Evolutionary conservation across 176 grass and related monocot species (phyloP), one percentile per base, ranked within the genome.

Genomic region (Thinopyrum elongatum): DNA sequence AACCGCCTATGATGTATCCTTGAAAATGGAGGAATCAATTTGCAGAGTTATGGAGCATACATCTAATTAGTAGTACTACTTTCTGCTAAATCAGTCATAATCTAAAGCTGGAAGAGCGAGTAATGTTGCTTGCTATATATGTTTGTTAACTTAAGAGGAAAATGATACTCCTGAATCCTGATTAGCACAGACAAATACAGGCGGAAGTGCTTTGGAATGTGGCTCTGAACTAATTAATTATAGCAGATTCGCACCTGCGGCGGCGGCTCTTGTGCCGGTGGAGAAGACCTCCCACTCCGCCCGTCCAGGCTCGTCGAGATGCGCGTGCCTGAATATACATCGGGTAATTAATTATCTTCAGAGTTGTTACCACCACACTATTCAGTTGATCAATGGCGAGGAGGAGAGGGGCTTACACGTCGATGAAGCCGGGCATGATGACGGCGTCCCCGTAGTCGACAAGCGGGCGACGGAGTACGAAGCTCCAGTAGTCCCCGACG

Each of bases 241-340:
- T n/a, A n/a, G n/a, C 6, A 49, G 14, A 30, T 13, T 8, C 68
- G 21, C 30, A 95, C 92, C 93, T 89, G 97, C 92, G 28, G 94
- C 97, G 58, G 97, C 97, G 19, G 97, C 97, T 85, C 90, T 95
- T 60, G 97, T 98, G 19, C 97, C 97, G 25, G 92, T 90, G 29
- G 90, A 94, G 92, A 98, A 98, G 7, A 94, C 97, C 75, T 99
- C 97, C 97, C 97, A 99, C 8, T 99, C 90, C 21, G 27, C 88
- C 22, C 97, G 91, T 78, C 97, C 97, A 11, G 92, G 97, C 53
- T 99, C 97, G 57, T 96, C 90, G 22, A 99, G 94, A 74, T 99
- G 97, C n/a, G 86, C 92, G 63, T 99, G 97, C 59, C 97, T 99
- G 90, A n/a, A n/a, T n/a, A n/a, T n/a, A n/a, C n/a, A n/a, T n/a